Evolutionary conservation across 2,329 filamentous ascomycete species (phyloP), one percentile per base, ranked within the genome.

Genomic region (Aspergillus phoenicis): DNA sequence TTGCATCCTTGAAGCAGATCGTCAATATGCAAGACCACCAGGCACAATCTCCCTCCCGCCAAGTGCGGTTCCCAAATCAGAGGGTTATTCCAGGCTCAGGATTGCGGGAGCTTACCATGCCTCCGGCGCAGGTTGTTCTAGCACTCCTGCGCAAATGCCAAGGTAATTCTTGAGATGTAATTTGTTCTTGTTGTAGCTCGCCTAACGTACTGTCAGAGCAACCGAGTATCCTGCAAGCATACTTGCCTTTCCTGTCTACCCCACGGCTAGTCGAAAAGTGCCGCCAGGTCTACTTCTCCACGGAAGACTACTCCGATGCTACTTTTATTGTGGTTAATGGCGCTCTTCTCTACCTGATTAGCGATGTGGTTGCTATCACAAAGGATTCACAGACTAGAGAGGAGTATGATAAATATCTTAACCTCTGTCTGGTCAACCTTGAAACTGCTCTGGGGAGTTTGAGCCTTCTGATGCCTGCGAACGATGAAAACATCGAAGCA

Each of bases 401-500:
- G 10, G 71, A 75, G 36, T 72, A 73, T 43, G 56, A 67, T 8
- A 61, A 66, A 22, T 76, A 77, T 58, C 65, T 70, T 0, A 64
- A 68, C 2, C 65, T 76, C 8, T 81, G 81, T 62, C 76, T 73
- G 30, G 65, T 71, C 15, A 83, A 83, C 52, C 67, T 83, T 17
- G 79, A 83, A 62, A 74, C 72, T 1, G 77, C 77, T 3, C 70
- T 82, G 38, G 74, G 76, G 20, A 76, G 83, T 65, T 75, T 88
- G 58, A 83, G 83, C 11, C 74, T 89, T 24, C 80, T 88, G 64
- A 75, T 87, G 67, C 83, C 85, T 1, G 79, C 84, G 24, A 84
- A 77, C 30, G 72, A 80, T 39, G 81, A 84, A 75, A 87, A 83
- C 47, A 80, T 88, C 22, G 81, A 87, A 63, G 84, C 86, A 8